phyloP scores from a whole-genome alignment of 208 protist species.

The Leishmania braziliensis region DNA sequence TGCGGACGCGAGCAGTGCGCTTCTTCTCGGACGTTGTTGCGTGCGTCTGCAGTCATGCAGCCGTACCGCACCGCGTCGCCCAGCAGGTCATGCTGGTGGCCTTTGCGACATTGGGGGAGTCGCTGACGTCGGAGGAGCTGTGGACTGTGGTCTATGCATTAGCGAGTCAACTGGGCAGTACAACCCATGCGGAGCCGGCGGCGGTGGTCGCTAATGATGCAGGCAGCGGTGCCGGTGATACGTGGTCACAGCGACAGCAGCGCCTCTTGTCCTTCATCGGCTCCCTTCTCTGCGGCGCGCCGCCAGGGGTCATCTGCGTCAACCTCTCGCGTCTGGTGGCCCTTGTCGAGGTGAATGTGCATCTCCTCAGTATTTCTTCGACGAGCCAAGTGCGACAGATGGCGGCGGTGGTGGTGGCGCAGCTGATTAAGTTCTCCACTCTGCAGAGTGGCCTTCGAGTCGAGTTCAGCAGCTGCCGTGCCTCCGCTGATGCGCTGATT shows the following conservation, averaged over 20 bases:
- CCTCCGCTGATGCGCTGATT: slow-evolving; percentile 10
- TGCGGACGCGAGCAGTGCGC: slow-evolving; percentile 18
- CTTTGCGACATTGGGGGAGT: not conserved
- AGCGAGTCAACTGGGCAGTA: slow-evolving; percentile 1
- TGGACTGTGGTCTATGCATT: slow-evolving; percentile 15
- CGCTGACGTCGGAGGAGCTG: slow-evolving; percentile 18
- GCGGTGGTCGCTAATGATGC: not conserved
- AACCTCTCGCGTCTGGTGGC: slow-evolving; percentile 31
- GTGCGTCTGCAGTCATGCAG: slow-evolving; percentile 24
- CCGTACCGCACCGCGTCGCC: slow-evolving; percentile 18
- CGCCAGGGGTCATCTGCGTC: not conserved
- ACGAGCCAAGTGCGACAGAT: slow-evolving; percentile 23
- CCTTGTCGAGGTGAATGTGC: slow-evolving; percentile 21
- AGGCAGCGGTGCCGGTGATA: not conserved
- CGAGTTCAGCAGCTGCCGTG: slow-evolving; percentile 13
- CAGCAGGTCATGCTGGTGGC: slow-evolving; percentile 12
- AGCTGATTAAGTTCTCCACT: slow-evolving; percentile 28
- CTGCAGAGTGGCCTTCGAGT: slow-evolving; percentile 20
- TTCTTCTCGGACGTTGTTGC: slow-evolving; percentile 8
- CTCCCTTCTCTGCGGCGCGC: slow-evolving; percentile 1
- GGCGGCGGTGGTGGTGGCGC: not conserved
- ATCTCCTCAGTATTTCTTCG: slow-evolving; percentile 29
- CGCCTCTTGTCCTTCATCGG: slow-evolving; percentile 20
- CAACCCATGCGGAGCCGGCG: not conserved
- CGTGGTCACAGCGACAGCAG: slow-evolving; percentile 29